Percentiles rank a stretch among this genome's conserved stretches.
Evolutionary conservation across 106 monocot genomes (phyloP).

Genomic region (Platanthera zijinensis): DNA sequence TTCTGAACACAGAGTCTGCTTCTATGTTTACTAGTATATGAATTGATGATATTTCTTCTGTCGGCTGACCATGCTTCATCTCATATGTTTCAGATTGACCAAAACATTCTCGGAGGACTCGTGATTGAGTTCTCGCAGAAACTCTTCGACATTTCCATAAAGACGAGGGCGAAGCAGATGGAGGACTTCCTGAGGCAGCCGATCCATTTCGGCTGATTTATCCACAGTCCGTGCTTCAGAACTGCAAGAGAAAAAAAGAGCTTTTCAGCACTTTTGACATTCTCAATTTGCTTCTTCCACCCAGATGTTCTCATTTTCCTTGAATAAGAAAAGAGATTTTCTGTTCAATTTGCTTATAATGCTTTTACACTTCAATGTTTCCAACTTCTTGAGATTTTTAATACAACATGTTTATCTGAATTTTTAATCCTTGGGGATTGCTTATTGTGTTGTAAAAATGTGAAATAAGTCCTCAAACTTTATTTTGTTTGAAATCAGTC

Average conservation of each 20-base stretch:
- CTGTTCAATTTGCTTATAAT: neutral
- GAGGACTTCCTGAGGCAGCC: slow-evolving; percentile 59
- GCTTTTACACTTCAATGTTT: neutral
- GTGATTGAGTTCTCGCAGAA: slow-evolving; percentile 53
- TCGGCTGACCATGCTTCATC: no score
- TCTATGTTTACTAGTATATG: no score
- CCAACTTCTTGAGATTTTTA: neutral
- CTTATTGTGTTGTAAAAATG: no score
- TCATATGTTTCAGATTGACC: slow-evolving; percentile 28
- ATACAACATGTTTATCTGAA: no score
- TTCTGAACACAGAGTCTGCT: no score
- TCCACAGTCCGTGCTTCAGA: neutral
- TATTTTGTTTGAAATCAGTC: no score
- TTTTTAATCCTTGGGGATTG: no score
- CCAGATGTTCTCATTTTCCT: neutral
- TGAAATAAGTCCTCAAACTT: no score
- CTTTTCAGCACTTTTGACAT: neutral
- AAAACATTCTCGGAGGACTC: slow-evolving; percentile 58
- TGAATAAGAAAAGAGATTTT: neutral
- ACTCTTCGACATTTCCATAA: slow-evolving; percentile 65
- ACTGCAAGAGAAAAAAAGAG: neutral
- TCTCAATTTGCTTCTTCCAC: neutral
- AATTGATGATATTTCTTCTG: no score
- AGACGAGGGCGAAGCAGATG: slow-evolving; percentile 68
- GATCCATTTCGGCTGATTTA: slow-evolving; percentile 14